Conservation (phyloP, 345 rosid genomes). For the Citropsis articulata region DNA sequence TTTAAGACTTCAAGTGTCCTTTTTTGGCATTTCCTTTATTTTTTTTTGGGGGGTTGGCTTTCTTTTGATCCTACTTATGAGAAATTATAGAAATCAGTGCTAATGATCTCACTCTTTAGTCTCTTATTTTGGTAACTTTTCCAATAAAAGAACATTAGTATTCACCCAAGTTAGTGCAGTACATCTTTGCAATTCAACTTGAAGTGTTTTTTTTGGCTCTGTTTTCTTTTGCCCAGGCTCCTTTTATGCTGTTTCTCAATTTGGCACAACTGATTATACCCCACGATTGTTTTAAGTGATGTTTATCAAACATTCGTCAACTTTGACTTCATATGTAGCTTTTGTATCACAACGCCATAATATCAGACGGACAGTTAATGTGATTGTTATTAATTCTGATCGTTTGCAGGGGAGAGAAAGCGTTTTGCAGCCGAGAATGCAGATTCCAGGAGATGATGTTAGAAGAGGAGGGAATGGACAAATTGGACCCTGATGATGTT, state of each 20-base stretch:
- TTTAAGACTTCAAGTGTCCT: slow-evolving; percentile 5
- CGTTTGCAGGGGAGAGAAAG: slow-evolving; percentile 73
- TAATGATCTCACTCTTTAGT: not conserved
- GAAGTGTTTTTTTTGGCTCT: not conserved
- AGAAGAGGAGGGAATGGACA: slow-evolving; percentile 41
- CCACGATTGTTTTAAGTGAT: too few species aligned
- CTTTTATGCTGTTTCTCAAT: too few species aligned
- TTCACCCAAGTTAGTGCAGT: not conserved
- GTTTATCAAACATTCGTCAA: too few species aligned
- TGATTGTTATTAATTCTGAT: not conserved
- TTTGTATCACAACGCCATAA: not conserved
- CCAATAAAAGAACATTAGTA: too few species aligned
- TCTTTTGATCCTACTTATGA: not conserved
- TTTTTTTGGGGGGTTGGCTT: not conserved
- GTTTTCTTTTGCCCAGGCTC: too few species aligned
- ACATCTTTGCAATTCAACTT: not conserved
- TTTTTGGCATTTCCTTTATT: not conserved
- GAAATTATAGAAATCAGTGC: not conserved
- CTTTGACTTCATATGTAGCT: not conserved
- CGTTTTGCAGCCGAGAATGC: slow-evolving; percentile 92
- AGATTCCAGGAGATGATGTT: slow-evolving; percentile 63
- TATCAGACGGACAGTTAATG: not conserved
- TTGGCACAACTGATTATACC: too few species aligned
- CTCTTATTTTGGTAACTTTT: not conserved
- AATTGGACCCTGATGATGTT: slow-evolving; percentile 20